Evolutionary conservation across 495 filamentous ascomycete genomes (phyloP).

Genomic region (Neurospora sp.): DNA sequence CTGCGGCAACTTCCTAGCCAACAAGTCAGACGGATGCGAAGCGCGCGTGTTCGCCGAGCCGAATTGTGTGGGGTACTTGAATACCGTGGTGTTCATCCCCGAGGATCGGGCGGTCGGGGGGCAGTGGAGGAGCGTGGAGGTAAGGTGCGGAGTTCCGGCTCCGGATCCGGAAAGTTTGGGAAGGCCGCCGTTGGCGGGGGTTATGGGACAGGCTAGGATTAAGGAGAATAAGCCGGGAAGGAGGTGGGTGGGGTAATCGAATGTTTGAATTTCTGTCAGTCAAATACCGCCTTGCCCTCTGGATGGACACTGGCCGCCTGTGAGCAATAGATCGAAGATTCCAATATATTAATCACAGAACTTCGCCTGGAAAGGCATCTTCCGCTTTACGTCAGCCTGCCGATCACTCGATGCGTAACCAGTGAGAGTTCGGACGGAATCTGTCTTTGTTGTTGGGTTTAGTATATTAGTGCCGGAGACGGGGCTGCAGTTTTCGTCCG

Average conservation of each 20-base stretch:
- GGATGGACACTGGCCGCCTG: no score
- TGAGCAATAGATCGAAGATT: no score
- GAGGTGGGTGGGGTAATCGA: background rate
- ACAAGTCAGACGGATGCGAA: conserved; percentile 29
- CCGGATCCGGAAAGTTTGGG: conserved; percentile 12
- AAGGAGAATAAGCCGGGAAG: background rate
- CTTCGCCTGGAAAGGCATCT: no score
- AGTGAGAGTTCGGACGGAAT: no score
- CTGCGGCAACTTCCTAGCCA: conserved; percentile 28
- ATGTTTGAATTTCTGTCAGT: no score
- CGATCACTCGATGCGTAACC: no score
- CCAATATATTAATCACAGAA: no score
- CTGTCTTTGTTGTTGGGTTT: no score
- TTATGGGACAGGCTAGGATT: background rate
- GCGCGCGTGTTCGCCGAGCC: conserved; percentile 30
- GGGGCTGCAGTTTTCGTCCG: no score
- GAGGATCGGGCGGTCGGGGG: conserved; percentile 27
- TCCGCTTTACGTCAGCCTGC: no score
- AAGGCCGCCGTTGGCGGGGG: conserved; percentile 10
- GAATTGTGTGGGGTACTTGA: conserved; percentile 25
- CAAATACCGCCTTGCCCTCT: no score
- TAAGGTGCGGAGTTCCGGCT: conserved; percentile 22
- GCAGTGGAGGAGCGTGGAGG: conserved; percentile 24
- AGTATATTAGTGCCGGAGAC: no score
- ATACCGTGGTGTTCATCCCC: conserved; percentile 31